Conservation (phyloP, 1,284 basidiomycete species). For the Ustilago bromivora region DNA sequence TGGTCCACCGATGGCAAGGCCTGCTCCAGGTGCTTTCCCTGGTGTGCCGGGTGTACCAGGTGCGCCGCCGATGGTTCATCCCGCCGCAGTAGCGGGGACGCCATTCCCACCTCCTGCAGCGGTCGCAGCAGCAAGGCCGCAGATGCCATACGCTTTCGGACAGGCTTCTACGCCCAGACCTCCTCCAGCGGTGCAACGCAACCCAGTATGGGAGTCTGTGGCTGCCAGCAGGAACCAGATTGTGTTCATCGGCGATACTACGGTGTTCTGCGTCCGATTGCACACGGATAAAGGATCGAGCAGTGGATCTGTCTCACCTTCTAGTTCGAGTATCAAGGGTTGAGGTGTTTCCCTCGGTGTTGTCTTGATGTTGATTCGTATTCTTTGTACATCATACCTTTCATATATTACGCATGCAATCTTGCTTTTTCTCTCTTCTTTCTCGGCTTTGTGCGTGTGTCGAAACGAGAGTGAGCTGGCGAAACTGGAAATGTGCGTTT, state of each 20-base stretch:
- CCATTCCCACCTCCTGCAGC: conserved; percentile 25
- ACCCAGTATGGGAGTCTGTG: conserved; percentile 65
- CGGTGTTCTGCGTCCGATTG: conserved; percentile 61
- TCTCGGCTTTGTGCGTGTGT: background rate
- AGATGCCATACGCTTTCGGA: conserved; percentile 54
- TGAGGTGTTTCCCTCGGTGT: conserved; percentile 9
- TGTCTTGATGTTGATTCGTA: background rate
- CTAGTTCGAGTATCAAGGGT: conserved; percentile 35
- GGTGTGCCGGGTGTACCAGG: conserved; percentile 30
- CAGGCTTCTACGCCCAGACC: conserved; percentile 39
- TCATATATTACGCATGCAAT: conserved; percentile 32
- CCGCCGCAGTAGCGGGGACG: conserved; percentile 8
- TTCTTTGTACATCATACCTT: conserved; percentile 22
- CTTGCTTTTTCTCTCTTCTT: background rate
- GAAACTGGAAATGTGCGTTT: background rate
- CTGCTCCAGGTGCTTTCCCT: conserved; percentile 25
- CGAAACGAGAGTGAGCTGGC: background rate
- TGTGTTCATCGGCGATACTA: conserved; percentile 64
- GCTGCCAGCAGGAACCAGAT: conserved; percentile 65
- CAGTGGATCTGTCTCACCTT: conserved; percentile 38
- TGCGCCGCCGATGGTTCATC: conserved; percentile 30
- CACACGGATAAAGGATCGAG: conserved; percentile 44
- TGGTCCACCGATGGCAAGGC: conserved; percentile 32
- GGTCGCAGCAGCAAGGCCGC: conserved; percentile 19
- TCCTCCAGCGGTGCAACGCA: conserved; percentile 55